These are phyloP conservation scores for Cadophora sp. DNA, from an alignment of 2,329 filamentous ascomycete species.

Conservation along the genomic window DNA sequence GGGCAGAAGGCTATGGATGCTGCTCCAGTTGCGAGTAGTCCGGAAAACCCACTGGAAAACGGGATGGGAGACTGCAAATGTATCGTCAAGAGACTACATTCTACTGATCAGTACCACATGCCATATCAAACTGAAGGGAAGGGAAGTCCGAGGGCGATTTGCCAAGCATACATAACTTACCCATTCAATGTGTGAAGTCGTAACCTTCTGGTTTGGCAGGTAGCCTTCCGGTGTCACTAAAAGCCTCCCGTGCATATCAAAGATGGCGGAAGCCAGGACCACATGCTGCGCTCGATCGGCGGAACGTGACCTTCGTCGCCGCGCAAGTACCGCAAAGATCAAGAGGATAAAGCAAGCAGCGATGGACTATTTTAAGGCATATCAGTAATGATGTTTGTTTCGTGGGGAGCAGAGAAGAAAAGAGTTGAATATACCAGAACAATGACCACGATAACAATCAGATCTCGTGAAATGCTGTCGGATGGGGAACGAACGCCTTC, in stretches of 20 bases:
- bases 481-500: constrained; percentile 49
- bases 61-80: constrained; percentile 78
- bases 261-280: constrained; percentile 65
- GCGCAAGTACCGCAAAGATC: constrained; percentile 58
- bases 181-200: constrained; percentile 74
- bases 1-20: constrained; percentile 70
- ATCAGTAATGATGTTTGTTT: not conserved
- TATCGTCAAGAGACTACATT: constrained; percentile 66
- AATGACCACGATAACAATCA: constrained; percentile 67
- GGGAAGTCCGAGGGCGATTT: no score
- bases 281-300: constrained; percentile 56
- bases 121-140: no score
- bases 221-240: constrained; percentile 74
- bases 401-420: no score
- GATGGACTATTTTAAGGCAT: constrained; percentile 55
- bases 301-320: constrained; percentile 38
- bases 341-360: constrained; percentile 65
- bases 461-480: constrained; percentile 59
- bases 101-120: constrained; percentile 8
- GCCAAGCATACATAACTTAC: constrained; percentile 48
- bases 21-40: constrained; percentile 78
- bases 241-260: constrained; percentile 69
- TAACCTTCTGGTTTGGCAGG: constrained; percentile 79
- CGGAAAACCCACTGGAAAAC: constrained; percentile 89
- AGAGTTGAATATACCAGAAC: constrained; percentile 55